Evolutionary conservation across 2,329 filamentous ascomycete genomes (phyloP).

Genomic region (Lasiodiplodia theobromae): DNA sequence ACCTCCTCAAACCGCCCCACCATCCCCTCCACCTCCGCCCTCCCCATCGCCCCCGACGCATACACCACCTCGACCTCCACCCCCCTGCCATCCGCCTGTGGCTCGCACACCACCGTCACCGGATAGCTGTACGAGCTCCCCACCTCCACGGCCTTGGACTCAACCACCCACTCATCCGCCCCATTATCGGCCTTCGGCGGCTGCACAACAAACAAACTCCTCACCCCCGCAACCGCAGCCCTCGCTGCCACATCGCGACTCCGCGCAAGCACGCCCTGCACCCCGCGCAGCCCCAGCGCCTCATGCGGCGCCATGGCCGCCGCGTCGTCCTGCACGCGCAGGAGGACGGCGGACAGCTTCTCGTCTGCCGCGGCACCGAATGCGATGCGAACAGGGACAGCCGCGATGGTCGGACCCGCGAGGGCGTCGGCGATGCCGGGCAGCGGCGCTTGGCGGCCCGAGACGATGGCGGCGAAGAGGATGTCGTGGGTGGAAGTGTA

Average conservation of each 20-base stretch:
- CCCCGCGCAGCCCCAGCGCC: slow-evolving; percentile 38
- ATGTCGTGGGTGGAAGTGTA: slow-evolving; percentile 35
- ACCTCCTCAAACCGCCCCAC: neutral
- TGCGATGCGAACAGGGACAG: slow-evolving; percentile 42
- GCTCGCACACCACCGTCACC: slow-evolving; percentile 4
- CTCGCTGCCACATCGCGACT: slow-evolving; percentile 60
- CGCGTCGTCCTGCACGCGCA: slow-evolving; percentile 4
- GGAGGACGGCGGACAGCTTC: slow-evolving; percentile 31
- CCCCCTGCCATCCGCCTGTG: neutral
- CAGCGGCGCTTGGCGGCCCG: slow-evolving; percentile 46
- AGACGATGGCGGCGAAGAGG: slow-evolving; percentile 50
- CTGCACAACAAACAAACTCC: slow-evolving; percentile 57
- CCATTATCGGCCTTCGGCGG: slow-evolving; percentile 13
- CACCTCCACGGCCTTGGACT: neutral
- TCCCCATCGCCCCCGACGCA: neutral
- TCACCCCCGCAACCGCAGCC: slow-evolving; percentile 46
- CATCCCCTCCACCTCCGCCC: neutral
- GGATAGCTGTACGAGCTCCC: slow-evolving; percentile 2
- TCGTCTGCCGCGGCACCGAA: slow-evolving; percentile 30
- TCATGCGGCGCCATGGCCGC: slow-evolving; percentile 33
- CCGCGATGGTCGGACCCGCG: slow-evolving; percentile 52
- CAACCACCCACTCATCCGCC: neutral
- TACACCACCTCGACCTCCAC: neutral
- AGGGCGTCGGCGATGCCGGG: slow-evolving; percentile 44
- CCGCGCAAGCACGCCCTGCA: slow-evolving; percentile 49